Base-by-base conservation (phyloP, 345 rosid genomes). In the Lepidium sativum region DNA sequence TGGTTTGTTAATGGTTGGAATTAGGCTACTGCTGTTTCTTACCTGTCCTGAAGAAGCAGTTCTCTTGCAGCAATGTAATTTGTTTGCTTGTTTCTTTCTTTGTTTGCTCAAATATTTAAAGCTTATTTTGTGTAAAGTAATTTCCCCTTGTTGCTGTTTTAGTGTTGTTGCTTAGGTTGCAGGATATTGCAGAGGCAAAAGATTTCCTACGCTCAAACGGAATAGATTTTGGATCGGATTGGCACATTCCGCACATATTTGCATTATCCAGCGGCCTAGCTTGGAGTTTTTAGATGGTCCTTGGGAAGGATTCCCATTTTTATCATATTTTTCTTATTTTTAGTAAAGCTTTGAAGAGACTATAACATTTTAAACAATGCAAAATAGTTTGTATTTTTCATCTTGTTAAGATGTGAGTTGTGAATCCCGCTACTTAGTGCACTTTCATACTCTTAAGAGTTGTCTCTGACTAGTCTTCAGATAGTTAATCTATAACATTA, bases 1-100 rank as follows among this genome's bases (percentile, higher is more conserved):
- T 67, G 89, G 88, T 72, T 67, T 88, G 17, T 74, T 88, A 48
- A 81, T 84, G 85, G 86, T 82, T 63, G 96, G 90, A 60, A 65
- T 81, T 8, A 86, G 90, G 31, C 53, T 84, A 55, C 76, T 88
- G 80, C 76, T 53, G 37, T 86, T 82, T 67, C 92, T 87, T 48
- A 83, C 89, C 29, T 82, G 88, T 63, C 88, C 92, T 21, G 79
- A 67, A 67, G 92, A 88, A 69, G 84, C 86, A 39, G 9, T 77
- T 48, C 78, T 85, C 8, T 71, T 88, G 74, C 92, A 80, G 60
- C 80, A 77, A 27, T 81, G 88, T 88, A 72, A 2, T 4, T 21
- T 6, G 6, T 15, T 9, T 31, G 17, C 39, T 9, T 8, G 5
- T 15, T n/a, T 4, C 4, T n/a, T 14, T 29, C 7, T 29, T 50